Base-by-base conservation (phyloP, 129 eudicot species). In the Flaveria robusta region DNA sequence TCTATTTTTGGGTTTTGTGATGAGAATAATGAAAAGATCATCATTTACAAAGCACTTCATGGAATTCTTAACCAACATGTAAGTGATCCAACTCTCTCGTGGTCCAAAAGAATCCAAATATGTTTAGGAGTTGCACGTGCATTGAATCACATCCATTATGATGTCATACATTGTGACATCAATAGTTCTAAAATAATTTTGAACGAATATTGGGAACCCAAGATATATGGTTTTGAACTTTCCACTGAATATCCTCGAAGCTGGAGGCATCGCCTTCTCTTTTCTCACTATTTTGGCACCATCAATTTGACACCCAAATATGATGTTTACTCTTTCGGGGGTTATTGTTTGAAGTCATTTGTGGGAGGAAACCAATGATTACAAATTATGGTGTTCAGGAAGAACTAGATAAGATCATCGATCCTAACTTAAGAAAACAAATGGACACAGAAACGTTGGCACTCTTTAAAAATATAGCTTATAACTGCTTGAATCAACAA, bases 241-340 rank as follows among this genome's bases (percentile, higher is more conserved):
- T 71, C 66, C 34, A 71, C 76, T 10, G 19, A 71, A 34, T 71
- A 10, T 50, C 66, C 51, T n/a, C 31, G 10, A 71, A 71, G 31
- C 39, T 71, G 50, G 76, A 37, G 37, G 37, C 76, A 52, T 71
- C 66, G 76, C 13, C 66, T 71, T 71, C 49, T 31, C 34, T n/a
- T 31, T 12, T 31, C 66, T 71, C 34, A 12, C 50, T 6, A 54
- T 23, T 19, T 54, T 19, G 24, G 8, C 26, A 54, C 7, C 22
- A 4, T 4, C 11, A 52, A 23, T 34, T 10, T 11, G 66, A 71
- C 76, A 11, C 76, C 76, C 13, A 54, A 71, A 71, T 54, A 52
- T 39, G 77, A 72, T 56, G 77, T 55, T 19, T 72, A 72, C 51
- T 72, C 15, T 0, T 74, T 62, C 10, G 79, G 79, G 27, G 41